Evolutionary conservation across 1,284 basidiomycete genomes (phyloP).

Genomic region (Austroboletus novae-zelandiae): DNA sequence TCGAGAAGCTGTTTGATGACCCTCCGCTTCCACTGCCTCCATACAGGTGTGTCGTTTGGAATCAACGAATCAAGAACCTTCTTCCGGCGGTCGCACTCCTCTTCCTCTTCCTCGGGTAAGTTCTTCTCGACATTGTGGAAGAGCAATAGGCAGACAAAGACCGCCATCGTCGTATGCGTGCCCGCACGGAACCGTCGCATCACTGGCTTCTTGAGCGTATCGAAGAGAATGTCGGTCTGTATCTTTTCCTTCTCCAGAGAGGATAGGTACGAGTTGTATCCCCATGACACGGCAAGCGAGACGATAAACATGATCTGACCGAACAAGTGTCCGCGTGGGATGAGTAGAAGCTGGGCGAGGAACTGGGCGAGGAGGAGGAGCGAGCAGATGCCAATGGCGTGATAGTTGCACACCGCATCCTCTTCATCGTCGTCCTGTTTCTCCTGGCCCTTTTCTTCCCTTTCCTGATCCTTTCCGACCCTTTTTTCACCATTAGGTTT

Average conservation of each 20-base stretch:
- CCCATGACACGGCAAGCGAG: conserved; percentile 28
- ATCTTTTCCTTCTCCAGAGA: conserved; percentile 27
- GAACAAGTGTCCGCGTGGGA: conserved; percentile 28
- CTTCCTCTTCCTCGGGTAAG: neutral
- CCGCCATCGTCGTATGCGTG: conserved; percentile 15
- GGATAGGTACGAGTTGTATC: conserved; percentile 26
- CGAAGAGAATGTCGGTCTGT: conserved; percentile 20
- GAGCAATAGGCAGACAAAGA: conserved; percentile 20
- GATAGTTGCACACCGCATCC: no score
- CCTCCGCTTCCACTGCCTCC: conserved; percentile 21
- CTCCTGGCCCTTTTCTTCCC: no score
- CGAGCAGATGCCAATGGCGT: conserved; percentile 16
- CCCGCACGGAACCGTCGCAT: conserved; percentile 11
- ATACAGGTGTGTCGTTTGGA: conserved; percentile 20
- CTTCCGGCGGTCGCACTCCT: neutral
- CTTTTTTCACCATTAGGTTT: no score
- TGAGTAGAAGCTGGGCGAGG: conserved; percentile 25
- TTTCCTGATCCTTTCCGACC: no score
- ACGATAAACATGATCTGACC: conserved; percentile 30
- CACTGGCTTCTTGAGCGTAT: conserved; percentile 6
- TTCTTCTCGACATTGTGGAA: conserved; percentile 9
- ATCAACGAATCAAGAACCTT: conserved; percentile 8
- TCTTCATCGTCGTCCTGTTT: no score
- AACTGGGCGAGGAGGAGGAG: conserved; percentile 22
- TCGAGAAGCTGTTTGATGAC: conserved; percentile 17